Conservation (phyloP, 108 stramenopile species). For the Epithemia pelagica region DNA sequence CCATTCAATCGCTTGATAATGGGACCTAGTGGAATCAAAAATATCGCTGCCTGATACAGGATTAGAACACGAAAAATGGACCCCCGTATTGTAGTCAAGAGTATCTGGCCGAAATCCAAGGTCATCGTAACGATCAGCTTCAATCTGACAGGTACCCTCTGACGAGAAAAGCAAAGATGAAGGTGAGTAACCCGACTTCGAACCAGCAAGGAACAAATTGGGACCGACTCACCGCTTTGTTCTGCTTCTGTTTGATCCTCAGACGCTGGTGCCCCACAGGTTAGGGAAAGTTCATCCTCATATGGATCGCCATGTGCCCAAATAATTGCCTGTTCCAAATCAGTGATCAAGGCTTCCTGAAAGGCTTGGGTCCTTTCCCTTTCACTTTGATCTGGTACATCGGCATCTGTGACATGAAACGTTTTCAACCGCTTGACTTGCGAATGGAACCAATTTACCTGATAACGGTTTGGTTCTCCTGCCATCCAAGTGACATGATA, state of each 20-base stretch:
- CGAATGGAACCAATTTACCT: background rate
- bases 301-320: background rate
- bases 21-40: background rate
- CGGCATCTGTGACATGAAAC: background rate
- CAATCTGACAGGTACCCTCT: no score
- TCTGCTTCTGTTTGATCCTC: no score
- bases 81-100: background rate
- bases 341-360: background rate
- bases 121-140: slow-evolving; percentile 5
- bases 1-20: slow-evolving; percentile 36
- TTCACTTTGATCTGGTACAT: background rate
- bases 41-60: background rate
- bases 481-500: background rate
- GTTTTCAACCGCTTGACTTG: background rate
- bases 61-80: background rate
- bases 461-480: background rate
- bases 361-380: background rate
- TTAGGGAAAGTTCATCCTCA: no score
- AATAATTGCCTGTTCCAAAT: background rate
- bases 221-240: background rate
- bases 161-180: no score
- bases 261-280: no score
- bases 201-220: background rate
- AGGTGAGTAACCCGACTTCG: no score
- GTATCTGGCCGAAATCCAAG: background rate